Evolutionary conservation across 306 rosid genomes (phyloP).

Genomic region (Casuarina glauca): DNA sequence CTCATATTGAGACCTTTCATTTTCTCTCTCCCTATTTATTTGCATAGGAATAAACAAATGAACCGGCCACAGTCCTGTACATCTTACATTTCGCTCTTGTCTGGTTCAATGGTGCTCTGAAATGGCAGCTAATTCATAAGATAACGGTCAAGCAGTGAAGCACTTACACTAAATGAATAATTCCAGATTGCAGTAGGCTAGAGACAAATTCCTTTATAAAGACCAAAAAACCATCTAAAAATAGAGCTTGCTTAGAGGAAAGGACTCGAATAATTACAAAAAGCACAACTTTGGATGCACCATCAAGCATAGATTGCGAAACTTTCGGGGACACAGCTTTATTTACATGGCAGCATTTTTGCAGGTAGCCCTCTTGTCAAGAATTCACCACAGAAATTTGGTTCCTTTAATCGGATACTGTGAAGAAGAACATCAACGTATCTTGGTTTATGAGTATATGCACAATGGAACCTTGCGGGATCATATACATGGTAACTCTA

Average conservation of each 20-base stretch:
- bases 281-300: not conserved
- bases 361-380: conserved; percentile 92
- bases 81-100: not conserved
- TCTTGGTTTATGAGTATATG: conserved; percentile 93
- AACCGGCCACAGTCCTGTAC: not conserved
- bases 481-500: conserved; percentile 69
- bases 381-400: conserved; percentile 97
- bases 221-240: not conserved
- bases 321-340: conserved; percentile 1
- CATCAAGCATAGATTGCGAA: not conserved
- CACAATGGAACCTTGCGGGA: conserved; percentile 95
- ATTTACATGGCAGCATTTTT: conserved; percentile 32
- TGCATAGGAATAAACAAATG: not conserved
- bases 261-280: not conserved
- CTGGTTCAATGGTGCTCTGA: not conserved
- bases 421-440: conserved; percentile 80
- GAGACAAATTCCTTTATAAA: not conserved
- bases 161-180: not conserved
- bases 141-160: not conserved
- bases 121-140: not conserved
- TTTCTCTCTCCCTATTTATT: conserved; percentile 5
- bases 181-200: conserved; percentile 3
- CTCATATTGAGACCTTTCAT: conserved; percentile 15
- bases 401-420: conserved; percentile 95
- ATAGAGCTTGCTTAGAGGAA: not conserved